Conservation (phyloP, 768 basidiomycete species). For the Agrocybe praecox region DNA sequence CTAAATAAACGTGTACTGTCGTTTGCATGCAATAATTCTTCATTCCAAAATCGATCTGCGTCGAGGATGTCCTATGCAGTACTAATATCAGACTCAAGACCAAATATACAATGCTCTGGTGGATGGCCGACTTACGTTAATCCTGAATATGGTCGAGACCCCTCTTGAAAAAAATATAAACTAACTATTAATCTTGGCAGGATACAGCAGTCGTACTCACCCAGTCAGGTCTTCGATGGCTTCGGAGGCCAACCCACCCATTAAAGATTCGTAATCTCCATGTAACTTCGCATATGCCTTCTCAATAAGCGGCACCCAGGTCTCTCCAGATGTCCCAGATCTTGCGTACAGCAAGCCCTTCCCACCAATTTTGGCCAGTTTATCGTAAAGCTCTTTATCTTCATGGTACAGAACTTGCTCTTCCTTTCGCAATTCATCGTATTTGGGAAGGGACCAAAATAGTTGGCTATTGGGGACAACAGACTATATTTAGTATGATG, state of each 20-base stretch:
- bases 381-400: constrained; percentile 41
- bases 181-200: not conserved
- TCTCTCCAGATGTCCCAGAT: constrained; percentile 40
- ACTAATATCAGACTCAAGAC: not conserved
- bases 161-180: constrained; percentile 28
- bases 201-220: constrained; percentile 24
- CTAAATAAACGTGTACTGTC: constrained; percentile 42
- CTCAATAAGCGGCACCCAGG: constrained; percentile 52
- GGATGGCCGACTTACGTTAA: constrained; percentile 21
- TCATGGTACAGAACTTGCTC: constrained; percentile 44
- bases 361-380: constrained; percentile 33
- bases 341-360: constrained; percentile 43
- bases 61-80: constrained; percentile 44
- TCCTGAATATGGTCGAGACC: constrained; percentile 36
- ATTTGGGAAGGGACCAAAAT: constrained; percentile 44
- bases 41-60: constrained; percentile 48
- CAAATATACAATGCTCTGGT: not conserved
- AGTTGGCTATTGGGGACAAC: constrained; percentile 33
- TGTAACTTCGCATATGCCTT: constrained; percentile 55
- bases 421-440: constrained; percentile 33
- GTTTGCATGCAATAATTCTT: constrained; percentile 48
- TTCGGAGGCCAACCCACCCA: constrained; percentile 39
- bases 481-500: too few relatives aligned
- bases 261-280: constrained; percentile 40
- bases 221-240: constrained; percentile 57